Conservation (phyloP, 2,329 filamentous ascomycete genomes). For the Diaporthe ilicicola region DNA sequence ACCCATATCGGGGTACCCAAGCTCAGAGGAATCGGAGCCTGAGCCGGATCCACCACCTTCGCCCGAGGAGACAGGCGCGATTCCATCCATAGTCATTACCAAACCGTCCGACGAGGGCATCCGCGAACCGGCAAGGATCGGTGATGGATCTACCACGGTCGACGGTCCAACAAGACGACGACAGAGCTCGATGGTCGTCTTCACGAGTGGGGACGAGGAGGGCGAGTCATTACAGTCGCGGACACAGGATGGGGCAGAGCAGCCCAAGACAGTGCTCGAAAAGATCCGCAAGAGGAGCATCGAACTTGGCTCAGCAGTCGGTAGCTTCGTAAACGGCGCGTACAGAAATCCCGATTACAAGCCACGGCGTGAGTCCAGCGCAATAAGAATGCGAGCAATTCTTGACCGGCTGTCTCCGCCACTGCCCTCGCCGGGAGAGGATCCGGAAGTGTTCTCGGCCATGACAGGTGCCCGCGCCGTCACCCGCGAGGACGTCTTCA, state of each 20-base stretch:
- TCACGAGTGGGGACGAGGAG: background rate
- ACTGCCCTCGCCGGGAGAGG: background rate
- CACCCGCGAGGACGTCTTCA: background rate
- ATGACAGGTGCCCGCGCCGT: slow-evolving; percentile 30
- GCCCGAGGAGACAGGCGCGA: background rate
- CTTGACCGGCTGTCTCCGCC: slow-evolving; percentile 26
- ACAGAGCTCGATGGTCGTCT: background rate
- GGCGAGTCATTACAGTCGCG: background rate
- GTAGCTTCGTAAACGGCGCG: slow-evolving; percentile 29
- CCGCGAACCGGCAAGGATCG: background rate
- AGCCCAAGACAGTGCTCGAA: background rate
- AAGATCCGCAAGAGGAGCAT: slow-evolving; percentile 27
- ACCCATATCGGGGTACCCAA: slow-evolving; percentile 8
- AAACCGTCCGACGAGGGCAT: background rate
- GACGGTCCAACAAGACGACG: background rate
- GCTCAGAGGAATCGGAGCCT: background rate
- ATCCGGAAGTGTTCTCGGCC: slow-evolving; percentile 23
- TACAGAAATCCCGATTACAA: slow-evolving; percentile 29
- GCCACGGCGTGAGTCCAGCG: slow-evolving; percentile 28
- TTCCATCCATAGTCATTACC: background rate
- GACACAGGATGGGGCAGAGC: background rate
- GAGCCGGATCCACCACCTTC: background rate
- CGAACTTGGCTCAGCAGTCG: slow-evolving; percentile 15
- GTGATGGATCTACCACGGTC: background rate
- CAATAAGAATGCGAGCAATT: slow-evolving; percentile 17